These are phyloP conservation scores for Thymus quinquecostatus DNA, from an alignment of 257 asterid species.

Conservation along the genomic window DNA sequence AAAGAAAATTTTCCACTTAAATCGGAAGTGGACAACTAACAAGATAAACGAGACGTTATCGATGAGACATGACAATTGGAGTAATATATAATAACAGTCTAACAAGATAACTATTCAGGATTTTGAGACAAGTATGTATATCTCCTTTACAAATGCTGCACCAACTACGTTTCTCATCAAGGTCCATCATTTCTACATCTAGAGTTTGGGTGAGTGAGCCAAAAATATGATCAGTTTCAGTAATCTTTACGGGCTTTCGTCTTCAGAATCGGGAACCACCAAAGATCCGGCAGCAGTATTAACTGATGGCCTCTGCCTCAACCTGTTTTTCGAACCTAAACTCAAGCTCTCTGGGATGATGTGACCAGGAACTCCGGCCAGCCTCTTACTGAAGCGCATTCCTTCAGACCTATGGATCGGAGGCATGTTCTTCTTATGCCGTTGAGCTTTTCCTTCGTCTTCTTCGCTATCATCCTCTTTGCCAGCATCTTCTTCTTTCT, in stretches of 20 bases:
- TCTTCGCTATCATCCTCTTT: slow-evolving; percentile 29
- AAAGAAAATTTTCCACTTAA: too few relatives aligned
- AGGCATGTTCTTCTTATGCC: slow-evolving; percentile 35
- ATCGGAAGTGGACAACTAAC: too few relatives aligned
- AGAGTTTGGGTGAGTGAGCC: not conserved
- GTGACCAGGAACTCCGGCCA: slow-evolving; percentile 50
- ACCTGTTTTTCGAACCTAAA: slow-evolving; percentile 55
- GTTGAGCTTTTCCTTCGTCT: slow-evolving; percentile 12
- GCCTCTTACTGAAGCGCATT: slow-evolving; percentile 45
- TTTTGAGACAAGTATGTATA: slow-evolving; percentile 10
- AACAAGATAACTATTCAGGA: not conserved
- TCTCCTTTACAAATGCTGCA: slow-evolving; percentile 23
- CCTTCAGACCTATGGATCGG: slow-evolving; percentile 33
- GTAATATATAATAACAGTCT: not conserved
- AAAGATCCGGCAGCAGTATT: slow-evolving; percentile 53
- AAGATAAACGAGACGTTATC: too few relatives aligned
- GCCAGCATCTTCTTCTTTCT: slow-evolving; percentile 29
- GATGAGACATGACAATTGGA: not conserved
- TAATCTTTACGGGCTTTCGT: slow-evolving; percentile 38
- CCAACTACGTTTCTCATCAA: slow-evolving; percentile 15
- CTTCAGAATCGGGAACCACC: slow-evolving; percentile 69
- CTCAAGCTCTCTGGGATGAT: slow-evolving; percentile 47
- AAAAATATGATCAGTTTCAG: slow-evolving; percentile 1
- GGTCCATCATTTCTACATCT: slow-evolving; percentile 20
- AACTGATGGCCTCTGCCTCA: slow-evolving; percentile 59